A percentile compares a stretch with the other conserved stretches of the same genome.
phyloP scores from a whole-genome alignment of 2,329 filamentous ascomycete species.

The Colletotrichum sp. region DNA sequence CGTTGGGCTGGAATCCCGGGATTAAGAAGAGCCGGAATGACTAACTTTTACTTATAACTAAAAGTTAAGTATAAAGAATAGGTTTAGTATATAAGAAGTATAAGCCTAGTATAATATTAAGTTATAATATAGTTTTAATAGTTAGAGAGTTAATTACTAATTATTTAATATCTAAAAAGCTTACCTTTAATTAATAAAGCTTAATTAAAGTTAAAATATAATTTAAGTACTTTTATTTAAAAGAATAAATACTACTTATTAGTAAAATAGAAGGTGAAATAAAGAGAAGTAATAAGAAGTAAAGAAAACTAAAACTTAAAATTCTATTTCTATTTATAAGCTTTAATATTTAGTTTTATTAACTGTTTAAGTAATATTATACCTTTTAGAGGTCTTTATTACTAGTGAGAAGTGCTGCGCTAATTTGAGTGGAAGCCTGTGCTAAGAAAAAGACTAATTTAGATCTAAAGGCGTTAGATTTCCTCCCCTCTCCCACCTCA shows the following conservation, averaged over 20 bases:
- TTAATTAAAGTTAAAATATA: fast-evolving
- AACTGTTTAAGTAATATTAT: fast-evolving
- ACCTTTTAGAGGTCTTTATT: fast-evolving
- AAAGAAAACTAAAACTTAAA: too few species aligned
- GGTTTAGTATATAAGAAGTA: fast-evolving
- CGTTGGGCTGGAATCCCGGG: neutral
- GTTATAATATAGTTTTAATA: fast-evolving
- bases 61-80: fast-evolving
- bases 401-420: fast-evolving
- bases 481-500: neutral
- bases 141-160: fast-evolving
- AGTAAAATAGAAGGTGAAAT: too few species aligned
- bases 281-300: too few species aligned
- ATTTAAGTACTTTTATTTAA: too few species aligned
- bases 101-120: fast-evolving
- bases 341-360: too few species aligned
- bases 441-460: neutral
- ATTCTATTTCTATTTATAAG: too few species aligned
- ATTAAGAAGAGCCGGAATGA: neutral
- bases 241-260: too few species aligned
- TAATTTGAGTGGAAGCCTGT: neutral
- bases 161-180: too few species aligned
- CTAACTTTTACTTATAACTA: fast-evolving
- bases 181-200: too few species aligned
- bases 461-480: neutral